Conservation (phyloP, 225 moss, liverwort and hornwort species). For the Rhytidiadelphus loreus region DNA sequence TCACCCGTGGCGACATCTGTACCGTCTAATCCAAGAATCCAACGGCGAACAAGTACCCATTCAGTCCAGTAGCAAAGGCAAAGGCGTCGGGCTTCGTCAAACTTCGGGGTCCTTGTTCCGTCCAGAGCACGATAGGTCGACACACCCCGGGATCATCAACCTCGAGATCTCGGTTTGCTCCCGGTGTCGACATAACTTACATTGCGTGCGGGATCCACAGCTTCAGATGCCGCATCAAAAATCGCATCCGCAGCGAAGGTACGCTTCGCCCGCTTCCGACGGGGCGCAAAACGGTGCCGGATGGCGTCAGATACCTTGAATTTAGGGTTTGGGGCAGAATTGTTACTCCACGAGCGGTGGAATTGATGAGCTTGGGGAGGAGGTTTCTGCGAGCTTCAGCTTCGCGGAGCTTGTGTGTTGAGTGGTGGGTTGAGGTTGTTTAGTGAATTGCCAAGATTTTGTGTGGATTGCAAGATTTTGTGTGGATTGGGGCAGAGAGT, state of each 20-base stretch:
- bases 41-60: background rate
- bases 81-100: background rate
- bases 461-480: background rate
- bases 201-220: background rate
- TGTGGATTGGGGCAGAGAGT: background rate
- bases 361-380: background rate
- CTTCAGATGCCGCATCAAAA: background rate
- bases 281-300: background rate
- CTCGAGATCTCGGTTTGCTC: background rate
- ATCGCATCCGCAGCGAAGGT: background rate
- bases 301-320: background rate
- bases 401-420: background rate
- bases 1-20: background rate
- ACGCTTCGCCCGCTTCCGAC: background rate
- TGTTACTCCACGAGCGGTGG: background rate
- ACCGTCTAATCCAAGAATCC: background rate
- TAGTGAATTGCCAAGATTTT: background rate
- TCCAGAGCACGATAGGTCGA: background rate
- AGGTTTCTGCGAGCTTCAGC: background rate
- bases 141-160: background rate
- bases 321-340: constrained; percentile 7
- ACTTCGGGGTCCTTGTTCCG: background rate
- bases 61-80: too few species aligned
- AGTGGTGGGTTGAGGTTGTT: background rate
- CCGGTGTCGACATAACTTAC: background rate